Conservation (phyloP, 805 yeast species). For the Metschnikowia borealis region DNA sequence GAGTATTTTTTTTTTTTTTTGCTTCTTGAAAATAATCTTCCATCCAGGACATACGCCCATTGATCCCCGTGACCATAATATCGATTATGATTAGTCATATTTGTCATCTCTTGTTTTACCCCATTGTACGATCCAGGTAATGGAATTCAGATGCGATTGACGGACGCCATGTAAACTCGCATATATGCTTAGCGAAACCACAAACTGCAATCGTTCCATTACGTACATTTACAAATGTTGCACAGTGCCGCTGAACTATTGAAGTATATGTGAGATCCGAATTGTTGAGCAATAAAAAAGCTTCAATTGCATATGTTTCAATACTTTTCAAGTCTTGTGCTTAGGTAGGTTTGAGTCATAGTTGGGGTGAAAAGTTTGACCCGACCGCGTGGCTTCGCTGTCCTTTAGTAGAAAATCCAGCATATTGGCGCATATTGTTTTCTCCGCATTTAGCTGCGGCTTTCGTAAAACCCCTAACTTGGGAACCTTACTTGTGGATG, state of each 20-base stretch:
- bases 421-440: not conserved
- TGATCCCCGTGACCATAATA: not conserved
- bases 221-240: not conserved
- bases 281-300: not conserved
- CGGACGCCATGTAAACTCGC: conserved; percentile 1
- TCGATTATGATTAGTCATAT: not conserved
- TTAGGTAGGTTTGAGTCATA: not conserved
- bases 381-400: not conserved
- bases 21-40: not conserved
- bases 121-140: not conserved
- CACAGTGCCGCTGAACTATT: not conserved
- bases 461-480: not conserved
- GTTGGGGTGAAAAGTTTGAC: not conserved
- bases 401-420: not conserved
- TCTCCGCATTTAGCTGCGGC: not conserved
- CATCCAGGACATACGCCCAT: not conserved
- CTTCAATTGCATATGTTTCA: not conserved
- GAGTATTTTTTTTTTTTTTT: not conserved
- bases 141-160: not conserved
- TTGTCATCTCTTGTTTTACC: not conserved
- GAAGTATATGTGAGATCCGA: not conserved
- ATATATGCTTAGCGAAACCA: not conserved
- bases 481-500: not conserved
- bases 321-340: not conserved
- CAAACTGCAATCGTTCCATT: not conserved